Evolutionary conservation across 495 filamentous ascomycete genomes (phyloP).

Genomic region (Penicillium psychrofluorescens): DNA sequence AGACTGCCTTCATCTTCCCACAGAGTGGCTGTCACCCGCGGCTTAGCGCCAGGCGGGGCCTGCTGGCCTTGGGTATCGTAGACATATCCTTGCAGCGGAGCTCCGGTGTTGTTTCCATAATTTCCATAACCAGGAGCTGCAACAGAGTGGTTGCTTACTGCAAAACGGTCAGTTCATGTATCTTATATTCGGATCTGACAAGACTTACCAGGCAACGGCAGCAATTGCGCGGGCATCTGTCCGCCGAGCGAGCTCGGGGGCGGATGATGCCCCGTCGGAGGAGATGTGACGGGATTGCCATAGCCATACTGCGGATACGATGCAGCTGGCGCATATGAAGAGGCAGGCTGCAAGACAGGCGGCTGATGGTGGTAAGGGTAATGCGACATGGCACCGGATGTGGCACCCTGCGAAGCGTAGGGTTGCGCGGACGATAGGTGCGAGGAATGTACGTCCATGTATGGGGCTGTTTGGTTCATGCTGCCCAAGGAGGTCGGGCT

Average conservation of each 20-base stretch:
- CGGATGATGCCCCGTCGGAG: conserved; percentile 58
- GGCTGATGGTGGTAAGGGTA: conserved; percentile 72
- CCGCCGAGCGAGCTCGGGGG: conserved; percentile 61
- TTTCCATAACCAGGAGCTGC: conserved; percentile 40
- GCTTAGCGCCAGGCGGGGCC: conserved; percentile 94
- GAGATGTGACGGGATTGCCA: conserved; percentile 65
- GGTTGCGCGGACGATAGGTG: conserved; percentile 79
- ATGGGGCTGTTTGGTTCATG: conserved; percentile 80
- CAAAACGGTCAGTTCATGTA: conserved; percentile 6
- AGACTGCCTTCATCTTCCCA: conserved; percentile 98
- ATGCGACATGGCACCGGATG: conserved; percentile 63
- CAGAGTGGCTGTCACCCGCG: conserved; percentile 91
- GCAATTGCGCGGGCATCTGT: conserved; percentile 46
- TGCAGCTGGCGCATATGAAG: conserved; percentile 57
- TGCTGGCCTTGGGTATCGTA: conserved; percentile 90
- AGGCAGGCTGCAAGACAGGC: conserved; percentile 72
- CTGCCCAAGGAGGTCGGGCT: conserved; percentile 45
- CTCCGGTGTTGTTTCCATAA: conserved; percentile 43
- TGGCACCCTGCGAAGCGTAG: conserved; percentile 73
- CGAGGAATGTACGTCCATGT: conserved; percentile 70
- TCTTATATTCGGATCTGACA: not conserved
- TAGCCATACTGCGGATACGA: conserved; percentile 71
- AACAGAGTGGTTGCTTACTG: conserved; percentile 40
- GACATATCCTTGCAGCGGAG: conserved; percentile 44
- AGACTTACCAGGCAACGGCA: conserved; percentile 60